These are phyloP conservation scores for Niveomyces coronatus DNA, from an alignment of 2,329 filamentous ascomycete species.

Conservation along the genomic window DNA sequence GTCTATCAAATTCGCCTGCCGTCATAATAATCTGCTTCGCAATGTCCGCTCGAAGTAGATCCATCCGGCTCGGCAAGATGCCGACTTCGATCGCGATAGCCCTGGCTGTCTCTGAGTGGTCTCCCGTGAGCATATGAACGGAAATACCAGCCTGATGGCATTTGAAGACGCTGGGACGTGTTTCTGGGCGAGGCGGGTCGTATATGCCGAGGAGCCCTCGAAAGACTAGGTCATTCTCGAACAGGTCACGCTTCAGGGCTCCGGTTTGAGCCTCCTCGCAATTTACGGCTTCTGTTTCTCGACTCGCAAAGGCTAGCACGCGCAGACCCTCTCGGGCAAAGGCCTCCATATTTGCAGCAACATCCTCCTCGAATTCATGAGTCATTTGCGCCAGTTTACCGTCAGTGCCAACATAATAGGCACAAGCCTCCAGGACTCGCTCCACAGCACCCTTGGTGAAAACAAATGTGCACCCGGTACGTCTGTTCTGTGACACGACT, in stretches of 20 bases:
- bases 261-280: slow-evolving; percentile 19
- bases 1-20: slow-evolving; percentile 51
- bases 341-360: slow-evolving; percentile 55
- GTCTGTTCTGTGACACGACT: slow-evolving; percentile 34
- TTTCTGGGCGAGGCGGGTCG: slow-evolving; percentile 56
- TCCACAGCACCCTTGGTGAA: slow-evolving; percentile 58
- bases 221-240: slow-evolving; percentile 49
- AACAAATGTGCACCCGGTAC: slow-evolving; percentile 25
- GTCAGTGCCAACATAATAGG: slow-evolving; percentile 30
- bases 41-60: slow-evolving; percentile 36
- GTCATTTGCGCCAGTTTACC: slow-evolving; percentile 23
- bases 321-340: slow-evolving; percentile 55
- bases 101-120: slow-evolving; percentile 49
- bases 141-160: slow-evolving; percentile 49
- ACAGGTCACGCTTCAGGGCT: slow-evolving; percentile 14
- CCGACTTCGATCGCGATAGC: slow-evolving; percentile 51
- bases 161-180: slow-evolving; percentile 38
- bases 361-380: slow-evolving; percentile 32
- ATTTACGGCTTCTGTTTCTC: slow-evolving; percentile 11
- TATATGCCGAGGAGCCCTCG: slow-evolving; percentile 57
- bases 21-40: slow-evolving; percentile 50
- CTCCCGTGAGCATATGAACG: slow-evolving; percentile 57
- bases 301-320: slow-evolving; percentile 49
- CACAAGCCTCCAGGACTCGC: slow-evolving; percentile 51
- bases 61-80: slow-evolving; percentile 39